Conservation (phyloP, 352 stramenopile species). For the Aphanomyces cochlioides region DNA sequence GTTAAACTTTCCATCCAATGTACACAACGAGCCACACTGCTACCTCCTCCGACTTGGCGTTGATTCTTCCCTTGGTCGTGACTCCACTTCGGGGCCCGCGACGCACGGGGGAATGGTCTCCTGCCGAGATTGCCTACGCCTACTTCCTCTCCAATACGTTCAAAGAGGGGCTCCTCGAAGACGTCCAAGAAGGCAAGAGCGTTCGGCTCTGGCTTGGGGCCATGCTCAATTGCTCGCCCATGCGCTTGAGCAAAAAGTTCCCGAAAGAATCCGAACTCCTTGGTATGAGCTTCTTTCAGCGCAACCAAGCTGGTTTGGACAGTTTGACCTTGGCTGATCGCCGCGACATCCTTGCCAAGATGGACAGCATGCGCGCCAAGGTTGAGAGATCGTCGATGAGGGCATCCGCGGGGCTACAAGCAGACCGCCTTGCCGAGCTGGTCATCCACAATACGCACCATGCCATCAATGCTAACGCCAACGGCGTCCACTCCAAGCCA, state of each 20-base stretch:
- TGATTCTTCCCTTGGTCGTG: neutral
- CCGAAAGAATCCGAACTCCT: conserved; percentile 1
- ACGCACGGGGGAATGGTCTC: conserved; percentile 9
- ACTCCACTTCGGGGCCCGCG: neutral
- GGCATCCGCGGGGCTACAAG: too few species aligned
- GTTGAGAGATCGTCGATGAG: too few species aligned
- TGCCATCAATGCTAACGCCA: too few species aligned
- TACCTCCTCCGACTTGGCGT: neutral
- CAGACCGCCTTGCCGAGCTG: too few species aligned
- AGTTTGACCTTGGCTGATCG: too few species aligned
- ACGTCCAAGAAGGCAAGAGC: conserved; percentile 10
- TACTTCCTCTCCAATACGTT: conserved; percentile 20
- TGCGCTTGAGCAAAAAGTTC: conserved; percentile 29
- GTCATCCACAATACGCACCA: too few species aligned
- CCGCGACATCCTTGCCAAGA: too few species aligned
- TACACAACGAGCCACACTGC: conserved; percentile 1
- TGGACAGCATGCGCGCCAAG: too few species aligned
- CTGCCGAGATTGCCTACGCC: conserved; percentile 11
- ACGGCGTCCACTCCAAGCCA: too few species aligned
- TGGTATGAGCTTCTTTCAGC: conserved; percentile 6
- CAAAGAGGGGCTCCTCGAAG: conserved; percentile 10
- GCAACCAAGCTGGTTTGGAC: neutral
- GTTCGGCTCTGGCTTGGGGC: conserved; percentile 13
- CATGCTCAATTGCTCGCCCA: conserved; percentile 18
- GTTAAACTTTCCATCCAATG: neutral